Evolutionary conservation across 2,329 filamentous ascomycete genomes (phyloP), one percentile per base, ranked within the genome.

Genomic region (Amesomyces nigricolor): DNA sequence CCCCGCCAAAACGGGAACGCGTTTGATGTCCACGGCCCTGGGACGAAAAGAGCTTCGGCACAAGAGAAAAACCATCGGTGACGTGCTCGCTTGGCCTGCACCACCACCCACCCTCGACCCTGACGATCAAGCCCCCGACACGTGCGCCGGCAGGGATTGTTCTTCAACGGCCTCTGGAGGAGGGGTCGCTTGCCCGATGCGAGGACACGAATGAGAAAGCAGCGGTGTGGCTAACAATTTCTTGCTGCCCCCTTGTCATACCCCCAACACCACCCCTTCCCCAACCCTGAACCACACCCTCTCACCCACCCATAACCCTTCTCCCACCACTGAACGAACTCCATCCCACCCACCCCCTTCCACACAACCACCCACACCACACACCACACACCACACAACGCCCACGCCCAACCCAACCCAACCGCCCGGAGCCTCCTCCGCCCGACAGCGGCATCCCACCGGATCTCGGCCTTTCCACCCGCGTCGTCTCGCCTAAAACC

Each of bases 221-320:
- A 53, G 59, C 59, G 59, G 56, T 61, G 59, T 55, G 47, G 32
- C 53, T 58, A 61, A 61, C 56, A 61, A 58, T 58, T 61, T 53
- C 40, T 38, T 29, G 14, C 47, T 40, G 16, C 6, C 2, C 13
- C 39, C 39, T 26, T 35, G 22, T 17, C 43, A 9, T 53, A 11
- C 29, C 26, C 32, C 16, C 42, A 13, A 26, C 17, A 10, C 17
- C 13, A 6, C 17, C n/a, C 19, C n/a, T 39, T 17, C 30, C 50
- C 39, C 13, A 22, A 43, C 6, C 9, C 9, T 44, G 17, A 17
- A 14, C 19, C 42, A n/a, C 26, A n/a, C n/a, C n/a, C 44, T 22
- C 26, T 10, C 17, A 19, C 17, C 17, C 17, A 19, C 17, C 17
- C 17, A 19, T 3, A 19, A 19, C 17, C 17, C 17, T 19, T 19